Percentiles rank a stretch among this genome's conserved stretches.
phyloP scores from a whole-genome alignment of 176 grass and related monocot genomes.

The Aegilops bicornis region DNA sequence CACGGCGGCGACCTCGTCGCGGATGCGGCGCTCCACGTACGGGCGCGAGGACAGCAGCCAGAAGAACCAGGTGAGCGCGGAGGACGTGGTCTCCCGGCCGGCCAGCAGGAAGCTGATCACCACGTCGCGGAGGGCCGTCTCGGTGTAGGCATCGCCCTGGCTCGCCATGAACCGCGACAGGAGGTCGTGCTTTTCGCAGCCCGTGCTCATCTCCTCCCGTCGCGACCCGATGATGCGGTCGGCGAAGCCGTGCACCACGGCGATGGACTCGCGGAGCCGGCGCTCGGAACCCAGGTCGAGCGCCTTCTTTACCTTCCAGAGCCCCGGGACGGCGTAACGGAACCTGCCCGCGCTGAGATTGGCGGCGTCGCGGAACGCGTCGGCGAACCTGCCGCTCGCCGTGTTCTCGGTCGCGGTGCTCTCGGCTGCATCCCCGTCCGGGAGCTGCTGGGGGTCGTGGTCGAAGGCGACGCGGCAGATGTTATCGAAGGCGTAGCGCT shows the following conservation, averaged over 20 bases:
- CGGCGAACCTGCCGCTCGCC: neutral
- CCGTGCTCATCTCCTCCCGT: slow-evolving; percentile 32
- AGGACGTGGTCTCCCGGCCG: slow-evolving; percentile 58
- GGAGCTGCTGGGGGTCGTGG: neutral
- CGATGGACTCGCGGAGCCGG: slow-evolving; percentile 47
- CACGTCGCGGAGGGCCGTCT: slow-evolving; percentile 67
- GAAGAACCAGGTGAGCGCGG: slow-evolving; percentile 72
- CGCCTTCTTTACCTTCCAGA: slow-evolving; percentile 28
- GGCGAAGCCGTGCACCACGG: slow-evolving; percentile 55
- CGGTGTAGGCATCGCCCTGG: slow-evolving; percentile 37
- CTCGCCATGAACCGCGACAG: slow-evolving; percentile 54
- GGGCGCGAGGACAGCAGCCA: slow-evolving; percentile 62
- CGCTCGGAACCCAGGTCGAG: slow-evolving; percentile 56
- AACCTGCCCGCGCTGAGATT: neutral
- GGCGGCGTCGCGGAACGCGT: neutral
- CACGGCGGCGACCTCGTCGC: slow-evolving; percentile 46
- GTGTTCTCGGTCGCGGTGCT: neutral
- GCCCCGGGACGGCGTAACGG: neutral
- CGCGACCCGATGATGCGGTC: slow-evolving; percentile 41
- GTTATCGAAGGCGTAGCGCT: neutral
- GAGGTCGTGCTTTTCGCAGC: slow-evolving; percentile 47
- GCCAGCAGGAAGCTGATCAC: slow-evolving; percentile 71
- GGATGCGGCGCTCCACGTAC: slow-evolving; percentile 39
- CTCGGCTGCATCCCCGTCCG: neutral
- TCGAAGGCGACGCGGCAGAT: slow-evolving; percentile 16